phyloP scores from a whole-genome alignment of 345 rosid genomes.

The Arabidopsis thaliana region DNA sequence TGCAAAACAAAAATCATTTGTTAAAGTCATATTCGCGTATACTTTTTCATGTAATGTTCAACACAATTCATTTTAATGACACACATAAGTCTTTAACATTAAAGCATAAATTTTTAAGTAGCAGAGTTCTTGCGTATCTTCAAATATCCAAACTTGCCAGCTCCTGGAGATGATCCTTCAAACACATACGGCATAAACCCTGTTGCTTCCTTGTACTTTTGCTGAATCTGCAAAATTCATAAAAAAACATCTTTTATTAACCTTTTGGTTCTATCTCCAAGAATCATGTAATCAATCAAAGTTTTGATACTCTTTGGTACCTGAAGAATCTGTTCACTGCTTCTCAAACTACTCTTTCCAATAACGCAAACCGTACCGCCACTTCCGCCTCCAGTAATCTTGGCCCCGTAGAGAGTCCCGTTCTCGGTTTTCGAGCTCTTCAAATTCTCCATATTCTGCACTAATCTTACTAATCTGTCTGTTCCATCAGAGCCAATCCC shows the following conservation, averaged over 20 bases:
- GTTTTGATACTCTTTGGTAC: conserved; percentile 45
- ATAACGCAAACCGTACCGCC: conserved; percentile 89
- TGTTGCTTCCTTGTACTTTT: conserved; percentile 77
- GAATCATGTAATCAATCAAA: conserved; percentile 16
- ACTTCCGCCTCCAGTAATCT: conserved; percentile 94
- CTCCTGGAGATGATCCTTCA: conserved; percentile 92
- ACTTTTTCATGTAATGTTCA: too few relatives aligned
- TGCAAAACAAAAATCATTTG: too few relatives aligned
- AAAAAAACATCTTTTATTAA: not conserved
- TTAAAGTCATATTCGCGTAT: too few relatives aligned
- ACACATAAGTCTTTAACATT: not conserved
- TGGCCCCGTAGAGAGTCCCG: conserved; percentile 86
- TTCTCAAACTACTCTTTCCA: conserved; percentile 64
- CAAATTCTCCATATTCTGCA: conserved; percentile 71
- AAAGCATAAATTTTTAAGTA: conserved; percentile 1
- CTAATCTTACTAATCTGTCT: conserved; percentile 78
- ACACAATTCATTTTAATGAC: not conserved
- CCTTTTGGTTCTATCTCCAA: conserved; percentile 6
- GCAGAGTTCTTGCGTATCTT: conserved; percentile 60
- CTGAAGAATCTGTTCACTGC: conserved; percentile 90
- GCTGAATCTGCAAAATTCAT: conserved; percentile 64
- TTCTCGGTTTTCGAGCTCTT: conserved; percentile 52
- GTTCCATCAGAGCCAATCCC: conserved; percentile 88
- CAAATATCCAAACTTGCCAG: conserved; percentile 78
- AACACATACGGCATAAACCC: conserved; percentile 82